phyloP scores from a whole-genome alignment of 2,329 filamentous ascomycete species.

The Aspergillus tanneri region DNA sequence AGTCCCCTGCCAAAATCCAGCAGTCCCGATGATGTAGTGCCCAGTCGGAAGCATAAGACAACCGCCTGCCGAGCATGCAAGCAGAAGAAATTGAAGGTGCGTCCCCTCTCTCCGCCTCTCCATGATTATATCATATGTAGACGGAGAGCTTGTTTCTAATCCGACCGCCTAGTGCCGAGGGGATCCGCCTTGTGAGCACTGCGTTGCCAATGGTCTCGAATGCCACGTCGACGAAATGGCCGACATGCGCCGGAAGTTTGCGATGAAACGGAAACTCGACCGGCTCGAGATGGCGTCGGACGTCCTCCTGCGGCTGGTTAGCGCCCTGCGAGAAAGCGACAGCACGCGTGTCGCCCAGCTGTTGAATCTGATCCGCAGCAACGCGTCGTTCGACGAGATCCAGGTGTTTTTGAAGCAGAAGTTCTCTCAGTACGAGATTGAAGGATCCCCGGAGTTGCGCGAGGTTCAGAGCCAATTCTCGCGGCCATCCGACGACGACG shows the following conservation, averaged over 20 bases:
- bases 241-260: slow-evolving; percentile 30
- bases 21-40: slow-evolving; percentile 13
- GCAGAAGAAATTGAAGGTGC: slow-evolving; percentile 25
- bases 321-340: slow-evolving; percentile 22
- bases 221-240: slow-evolving; percentile 29
- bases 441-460: slow-evolving; percentile 16
- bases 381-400: slow-evolving; percentile 25
- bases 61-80: slow-evolving; percentile 26
- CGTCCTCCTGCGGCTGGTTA: slow-evolving; percentile 18
- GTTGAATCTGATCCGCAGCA: slow-evolving; percentile 27
- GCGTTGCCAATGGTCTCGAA: slow-evolving; percentile 25
- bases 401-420: slow-evolving; percentile 19
- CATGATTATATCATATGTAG: no score
- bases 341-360: slow-evolving; percentile 21
- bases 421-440: slow-evolving; percentile 15
- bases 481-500: slow-evolving; percentile 10
- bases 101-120: neutral
- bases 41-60: slow-evolving; percentile 24
- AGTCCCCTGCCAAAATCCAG: slow-evolving; percentile 8
- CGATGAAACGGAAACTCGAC: slow-evolving; percentile 26
- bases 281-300: slow-evolving; percentile 20
- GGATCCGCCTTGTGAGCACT: slow-evolving; percentile 29
- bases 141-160: neutral
- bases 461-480: slow-evolving; percentile 16
- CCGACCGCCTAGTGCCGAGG: slow-evolving; percentile 25